These are phyloP conservation scores for Fistulina hepatica DNA, from an alignment of 1,284 basidiomycete genomes.

Conservation along the genomic window DNA sequence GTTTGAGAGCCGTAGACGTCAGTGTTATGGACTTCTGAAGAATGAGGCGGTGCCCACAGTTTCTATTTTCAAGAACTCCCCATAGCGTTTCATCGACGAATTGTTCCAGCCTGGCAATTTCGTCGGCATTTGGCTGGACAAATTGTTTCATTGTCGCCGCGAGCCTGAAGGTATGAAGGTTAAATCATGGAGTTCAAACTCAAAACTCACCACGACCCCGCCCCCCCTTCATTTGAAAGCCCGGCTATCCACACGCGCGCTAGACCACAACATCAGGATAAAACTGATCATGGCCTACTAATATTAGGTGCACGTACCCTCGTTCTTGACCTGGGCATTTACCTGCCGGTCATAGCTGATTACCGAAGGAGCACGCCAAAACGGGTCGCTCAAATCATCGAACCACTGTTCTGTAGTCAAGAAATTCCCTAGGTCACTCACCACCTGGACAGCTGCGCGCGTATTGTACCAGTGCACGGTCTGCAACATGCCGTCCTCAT, in stretches of 20 bases:
- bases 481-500: constrained; percentile 39
- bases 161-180: constrained; percentile 19
- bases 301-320: constrained; percentile 45
- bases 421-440: constrained; percentile 44
- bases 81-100: constrained; percentile 35
- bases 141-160: constrained; percentile 48
- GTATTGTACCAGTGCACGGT: constrained; percentile 47
- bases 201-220: constrained; percentile 49
- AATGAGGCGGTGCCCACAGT: too few species aligned
- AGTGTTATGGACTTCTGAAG: too few species aligned
- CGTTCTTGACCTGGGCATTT: constrained; percentile 37
- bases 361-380: constrained; percentile 43
- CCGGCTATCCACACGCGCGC: constrained; percentile 45
- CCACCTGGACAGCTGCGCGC: constrained; percentile 33
- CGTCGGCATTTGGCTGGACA: constrained; percentile 39
- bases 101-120: constrained; percentile 42
- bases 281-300: too few species aligned
- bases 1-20: too few species aligned
- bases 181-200: too few species aligned
- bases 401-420: constrained; percentile 45
- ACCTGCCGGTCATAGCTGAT: constrained; percentile 46
- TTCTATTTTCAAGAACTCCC: constrained; percentile 41
- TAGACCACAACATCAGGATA: too few species aligned
- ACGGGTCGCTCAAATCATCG: constrained; percentile 38
- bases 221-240: constrained; percentile 49